Conservation (phyloP, 805 yeast genomes). For the Kregervanrija delftensis region DNA sequence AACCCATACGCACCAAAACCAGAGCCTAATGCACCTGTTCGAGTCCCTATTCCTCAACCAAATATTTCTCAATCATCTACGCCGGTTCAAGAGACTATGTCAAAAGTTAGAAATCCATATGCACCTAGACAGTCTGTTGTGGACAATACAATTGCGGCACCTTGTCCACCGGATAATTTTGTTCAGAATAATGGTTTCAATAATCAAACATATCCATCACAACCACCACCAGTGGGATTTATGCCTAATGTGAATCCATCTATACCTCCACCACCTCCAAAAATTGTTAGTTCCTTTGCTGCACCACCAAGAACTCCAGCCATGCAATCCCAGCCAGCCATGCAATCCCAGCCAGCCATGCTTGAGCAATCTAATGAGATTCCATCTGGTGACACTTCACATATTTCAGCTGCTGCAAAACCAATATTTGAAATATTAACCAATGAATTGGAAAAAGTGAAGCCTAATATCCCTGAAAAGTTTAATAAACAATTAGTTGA, state of each 20-base stretch:
- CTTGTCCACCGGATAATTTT: constrained; percentile 3
- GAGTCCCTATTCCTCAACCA: constrained; percentile 19
- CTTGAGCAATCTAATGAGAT: constrained; percentile 13
- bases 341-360: constrained; percentile 10
- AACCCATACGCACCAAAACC: constrained; percentile 33
- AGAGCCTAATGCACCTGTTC: constrained; percentile 17
- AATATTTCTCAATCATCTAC: constrained; percentile 12
- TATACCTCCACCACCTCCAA: constrained; percentile 15
- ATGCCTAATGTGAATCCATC: constrained; percentile 2
- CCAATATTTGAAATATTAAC: constrained; percentile 56
- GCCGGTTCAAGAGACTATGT: constrained; percentile 6
- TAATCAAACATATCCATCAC: constrained; percentile 1
- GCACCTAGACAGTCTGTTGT: constrained; percentile 29
- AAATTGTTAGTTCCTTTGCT: constrained; percentile 3
- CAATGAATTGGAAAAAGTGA: constrained; percentile 49
- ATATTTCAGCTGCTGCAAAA: constrained; percentile 50
- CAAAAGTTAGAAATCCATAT: constrained; percentile 23
- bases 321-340: constrained; percentile 9
- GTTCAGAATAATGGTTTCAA: constrained; percentile 9
- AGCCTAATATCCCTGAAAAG: constrained; percentile 70
- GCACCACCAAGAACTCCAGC: constrained; percentile 16
- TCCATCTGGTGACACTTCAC: constrained; percentile 65
- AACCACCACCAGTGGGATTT: constrained; percentile 1
- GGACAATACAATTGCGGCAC: constrained; percentile 5
- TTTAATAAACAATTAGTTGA: constrained; percentile 69